Evolutionary conservation across 75 land plant species (phyloP), one percentile per base, ranked within the genome.

Genomic region (Ceratopteris richardii): DNA sequence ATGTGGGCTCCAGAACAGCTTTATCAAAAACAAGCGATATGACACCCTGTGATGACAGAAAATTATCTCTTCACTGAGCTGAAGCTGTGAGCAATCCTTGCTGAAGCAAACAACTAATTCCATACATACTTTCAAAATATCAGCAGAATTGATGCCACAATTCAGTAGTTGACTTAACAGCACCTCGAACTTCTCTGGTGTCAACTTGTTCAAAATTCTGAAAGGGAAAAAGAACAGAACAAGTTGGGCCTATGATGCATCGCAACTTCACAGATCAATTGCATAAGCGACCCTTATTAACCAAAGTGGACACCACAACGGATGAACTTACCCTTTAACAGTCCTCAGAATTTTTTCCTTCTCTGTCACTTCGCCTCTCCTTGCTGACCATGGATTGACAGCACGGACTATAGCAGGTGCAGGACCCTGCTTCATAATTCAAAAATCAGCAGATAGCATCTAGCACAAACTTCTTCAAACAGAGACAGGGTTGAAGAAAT

Each of bases 1-100:
- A 83, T 22, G 96, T 89, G 12, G 98, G 98, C 75, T 93, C 96
- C 60, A 85, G 23, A 11, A 85, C 90, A 27, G 98, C 98, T 64
- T 86, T 93, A 11, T 93, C 90, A 76, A 89, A 92, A 59, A 93
- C 78, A 22, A 82, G 72, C 9, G 71, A 60, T 26, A 87, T 73
- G 10, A 86, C 77, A 29, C 63, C 71, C 72, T 67, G 71, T 21
- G 36, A 64, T 21, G 9, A 33, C 7, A 33, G n/a, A n/a, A n/a
- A n/a, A n/a, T n/a, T n/a, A n/a, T n/a, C n/a, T n/a, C n/a, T n/a
- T n/a, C n/a, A n/a, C n/a, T n/a, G n/a, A n/a, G n/a, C n/a, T n/a
- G n/a, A n/a, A n/a, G n/a, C n/a, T n/a, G n/a, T n/a, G n/a, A n/a
- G n/a, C n/a, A n/a, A n/a, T n/a, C n/a, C n/a, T n/a, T n/a, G n/a